Conservation (phyloP, 768 basidiomycete genomes). For the Dentipellis fragilis region DNA sequence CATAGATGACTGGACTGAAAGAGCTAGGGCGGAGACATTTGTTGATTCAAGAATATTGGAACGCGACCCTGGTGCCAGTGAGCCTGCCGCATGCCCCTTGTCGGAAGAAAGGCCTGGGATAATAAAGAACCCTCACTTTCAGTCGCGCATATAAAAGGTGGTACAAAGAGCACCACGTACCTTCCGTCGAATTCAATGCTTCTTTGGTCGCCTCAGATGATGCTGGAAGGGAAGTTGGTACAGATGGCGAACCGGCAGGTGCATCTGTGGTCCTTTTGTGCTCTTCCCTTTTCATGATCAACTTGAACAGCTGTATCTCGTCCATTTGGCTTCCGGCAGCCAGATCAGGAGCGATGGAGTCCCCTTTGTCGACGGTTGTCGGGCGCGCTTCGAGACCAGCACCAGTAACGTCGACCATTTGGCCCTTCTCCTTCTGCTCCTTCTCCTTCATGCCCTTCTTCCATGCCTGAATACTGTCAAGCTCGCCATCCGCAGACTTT, state of each 20-base stretch:
- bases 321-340: constrained; percentile 39
- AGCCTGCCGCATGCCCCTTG: too few relatives aligned
- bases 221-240: too few relatives aligned
- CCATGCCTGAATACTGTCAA: constrained; percentile 82
- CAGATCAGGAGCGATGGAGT: constrained; percentile 3
- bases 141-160: too few relatives aligned
- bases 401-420: constrained; percentile 1
- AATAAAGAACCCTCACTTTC: too few relatives aligned
- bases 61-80: too few relatives aligned
- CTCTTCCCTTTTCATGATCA: constrained; percentile 76
- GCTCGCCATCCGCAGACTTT: constrained; percentile 48
- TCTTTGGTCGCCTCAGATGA: too few relatives aligned
- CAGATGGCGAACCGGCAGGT: not conserved
- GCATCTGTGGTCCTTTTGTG: constrained; percentile 27
- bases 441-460: constrained; percentile 78
- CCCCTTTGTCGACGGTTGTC: constrained; percentile 9
- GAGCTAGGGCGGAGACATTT: not conserved
- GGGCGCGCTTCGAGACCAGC: constrained; percentile 10
- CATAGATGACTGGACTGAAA: not conserved
- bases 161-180: too few relatives aligned
- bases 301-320: constrained; percentile 76
- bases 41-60: too few relatives aligned
- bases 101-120: too few relatives aligned
- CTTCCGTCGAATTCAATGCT: too few relatives aligned
- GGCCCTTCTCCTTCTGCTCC: constrained; percentile 44